Evolutionary conservation across 2,329 filamentous ascomycete genomes (phyloP).

Genomic region (Aspergillus aculeatinus): DNA sequence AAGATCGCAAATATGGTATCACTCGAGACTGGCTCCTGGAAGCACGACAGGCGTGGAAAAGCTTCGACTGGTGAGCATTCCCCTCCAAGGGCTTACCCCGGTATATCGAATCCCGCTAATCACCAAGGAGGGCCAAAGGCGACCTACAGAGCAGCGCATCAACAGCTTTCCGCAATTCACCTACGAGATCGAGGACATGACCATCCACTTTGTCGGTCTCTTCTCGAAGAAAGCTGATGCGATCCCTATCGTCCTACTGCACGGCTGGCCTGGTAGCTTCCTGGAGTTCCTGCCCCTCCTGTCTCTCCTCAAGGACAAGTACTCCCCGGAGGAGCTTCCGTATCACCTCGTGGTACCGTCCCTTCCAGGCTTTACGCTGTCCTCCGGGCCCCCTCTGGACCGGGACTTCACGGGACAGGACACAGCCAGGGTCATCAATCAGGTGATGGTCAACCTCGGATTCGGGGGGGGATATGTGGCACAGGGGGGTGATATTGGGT

Average conservation of each 20-base stretch:
- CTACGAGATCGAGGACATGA: slow-evolving; percentile 42
- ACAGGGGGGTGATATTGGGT: slow-evolving; percentile 37
- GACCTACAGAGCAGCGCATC: slow-evolving; percentile 43
- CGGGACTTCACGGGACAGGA: slow-evolving; percentile 26
- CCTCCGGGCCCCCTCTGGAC: slow-evolving; percentile 33
- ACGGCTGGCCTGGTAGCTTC: slow-evolving; percentile 40
- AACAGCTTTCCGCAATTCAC: slow-evolving; percentile 55
- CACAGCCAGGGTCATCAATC: slow-evolving; percentile 29
- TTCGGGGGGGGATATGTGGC: slow-evolving; percentile 33
- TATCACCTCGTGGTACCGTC: slow-evolving; percentile 36
- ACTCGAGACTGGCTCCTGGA: slow-evolving; percentile 48
- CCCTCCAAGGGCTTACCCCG: no score
- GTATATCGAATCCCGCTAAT: no score
- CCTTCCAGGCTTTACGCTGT: slow-evolving; percentile 33
- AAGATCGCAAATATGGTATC: slow-evolving; percentile 47
- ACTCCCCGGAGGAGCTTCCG: slow-evolving; percentile 27
- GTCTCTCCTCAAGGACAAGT: slow-evolving; percentile 26
- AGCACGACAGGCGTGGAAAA: slow-evolving; percentile 47
- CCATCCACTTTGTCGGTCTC: slow-evolving; percentile 51
- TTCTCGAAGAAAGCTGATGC: slow-evolving; percentile 50
- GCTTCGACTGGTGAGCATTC: slow-evolving; percentile 49
- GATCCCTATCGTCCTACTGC: slow-evolving; percentile 48
- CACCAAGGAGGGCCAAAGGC: slow-evolving; percentile 12
- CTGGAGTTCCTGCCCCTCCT: slow-evolving; percentile 35
- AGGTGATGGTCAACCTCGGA: slow-evolving; percentile 32